phyloP scores from a whole-genome alignment of 108 stramenopile genomes.

The Skeletonema marinoi region DNA sequence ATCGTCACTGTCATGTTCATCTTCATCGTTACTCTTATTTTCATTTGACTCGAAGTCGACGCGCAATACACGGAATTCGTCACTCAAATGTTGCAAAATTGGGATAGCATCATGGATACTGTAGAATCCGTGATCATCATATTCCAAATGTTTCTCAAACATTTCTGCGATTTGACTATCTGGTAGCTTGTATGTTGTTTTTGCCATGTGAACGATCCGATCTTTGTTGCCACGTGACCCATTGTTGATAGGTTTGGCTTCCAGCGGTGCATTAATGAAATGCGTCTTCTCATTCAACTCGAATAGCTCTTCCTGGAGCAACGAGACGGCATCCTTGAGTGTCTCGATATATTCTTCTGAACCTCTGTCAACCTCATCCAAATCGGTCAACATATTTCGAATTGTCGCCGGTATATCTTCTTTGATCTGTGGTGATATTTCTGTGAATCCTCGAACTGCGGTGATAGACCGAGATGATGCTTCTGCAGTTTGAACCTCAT shows the following conservation, averaged over 20 bases:
- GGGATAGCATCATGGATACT: slow-evolving; percentile 32
- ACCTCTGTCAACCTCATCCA: not conserved
- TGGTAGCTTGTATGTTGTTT: slow-evolving; percentile 6
- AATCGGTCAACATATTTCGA: not conserved
- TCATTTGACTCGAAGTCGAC: not conserved
- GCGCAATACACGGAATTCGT: not conserved
- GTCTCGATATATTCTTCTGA: slow-evolving; percentile 11
- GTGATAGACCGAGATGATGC: not conserved
- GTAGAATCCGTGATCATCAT: slow-evolving; percentile 15
- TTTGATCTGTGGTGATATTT: not conserved
- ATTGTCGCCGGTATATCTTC: not conserved
- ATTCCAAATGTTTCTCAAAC: not conserved
- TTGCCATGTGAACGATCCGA: slow-evolving; percentile 2
- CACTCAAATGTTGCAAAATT: not conserved
- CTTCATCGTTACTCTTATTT: not conserved
- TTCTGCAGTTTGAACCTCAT: not conserved
- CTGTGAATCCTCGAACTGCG: not conserved
- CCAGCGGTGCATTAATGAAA: not conserved
- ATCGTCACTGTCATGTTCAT: not conserved
- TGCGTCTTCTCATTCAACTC: slow-evolving; percentile 5
- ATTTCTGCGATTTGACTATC: slow-evolving; percentile 7
- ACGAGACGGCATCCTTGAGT: slow-evolving; percentile 1
- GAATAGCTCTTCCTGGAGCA: slow-evolving; percentile 21
- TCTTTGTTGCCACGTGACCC: slow-evolving; percentile 20
- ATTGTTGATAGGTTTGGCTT: not conserved